Conservation (phyloP, 2,329 filamentous ascomycete genomes). For the Didymosphaeria variabile region DNA sequence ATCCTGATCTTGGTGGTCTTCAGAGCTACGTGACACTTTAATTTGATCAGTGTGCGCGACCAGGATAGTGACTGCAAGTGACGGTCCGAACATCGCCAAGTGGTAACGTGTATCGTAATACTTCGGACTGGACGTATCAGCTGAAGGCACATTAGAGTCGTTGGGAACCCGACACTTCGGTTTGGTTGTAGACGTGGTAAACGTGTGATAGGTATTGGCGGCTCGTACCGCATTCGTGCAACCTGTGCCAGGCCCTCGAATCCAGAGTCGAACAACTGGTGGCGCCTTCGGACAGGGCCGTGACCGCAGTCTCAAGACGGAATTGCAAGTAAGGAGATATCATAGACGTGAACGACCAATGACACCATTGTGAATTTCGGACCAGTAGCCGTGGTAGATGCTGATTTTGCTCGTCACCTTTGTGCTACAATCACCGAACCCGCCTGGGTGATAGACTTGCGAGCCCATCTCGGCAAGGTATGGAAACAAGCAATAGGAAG, state of each 20-base stretch:
- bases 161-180: slow-evolving; percentile 5
- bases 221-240: slow-evolving; percentile 6
- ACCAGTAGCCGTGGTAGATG: not conserved
- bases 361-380: not conserved
- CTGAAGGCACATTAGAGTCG: not conserved
- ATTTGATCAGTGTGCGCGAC: not conserved
- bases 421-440: not conserved
- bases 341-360: not conserved
- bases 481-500: not conserved
- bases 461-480: not conserved
- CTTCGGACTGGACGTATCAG: not conserved
- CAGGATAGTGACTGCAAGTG: not conserved
- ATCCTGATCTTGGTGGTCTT: not conserved
- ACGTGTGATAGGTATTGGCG: not conserved
- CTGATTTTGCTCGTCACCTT: not conserved
- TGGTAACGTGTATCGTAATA: not conserved
- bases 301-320: not conserved
- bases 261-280: not conserved
- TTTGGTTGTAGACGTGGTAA: not conserved
- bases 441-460: not conserved
- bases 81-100: not conserved
- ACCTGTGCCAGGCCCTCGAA: not conserved
- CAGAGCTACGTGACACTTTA: not conserved
- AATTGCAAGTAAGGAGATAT: not conserved
- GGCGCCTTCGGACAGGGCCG: not conserved